These are phyloP conservation scores for Orbilia blumenaviensis DNA, from an alignment of 2,329 filamentous ascomycete genomes.

Conservation along the genomic window DNA sequence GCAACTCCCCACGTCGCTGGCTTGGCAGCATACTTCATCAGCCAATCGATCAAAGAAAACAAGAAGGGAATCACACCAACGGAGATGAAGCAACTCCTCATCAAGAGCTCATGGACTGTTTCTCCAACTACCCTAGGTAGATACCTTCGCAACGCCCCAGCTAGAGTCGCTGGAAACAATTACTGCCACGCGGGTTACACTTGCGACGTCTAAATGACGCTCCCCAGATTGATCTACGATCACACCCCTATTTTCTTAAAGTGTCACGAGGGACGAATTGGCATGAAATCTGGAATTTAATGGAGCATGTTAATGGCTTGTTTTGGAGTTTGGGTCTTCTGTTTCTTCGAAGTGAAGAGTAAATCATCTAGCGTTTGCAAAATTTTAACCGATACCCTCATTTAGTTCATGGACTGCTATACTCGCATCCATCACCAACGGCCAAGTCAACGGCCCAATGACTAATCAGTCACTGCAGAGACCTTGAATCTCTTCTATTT, in stretches of 20 bases:
- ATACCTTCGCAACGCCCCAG: background rate
- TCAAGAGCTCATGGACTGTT: background rate
- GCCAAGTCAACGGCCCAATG: background rate
- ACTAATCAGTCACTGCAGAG: background rate
- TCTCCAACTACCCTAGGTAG: background rate
- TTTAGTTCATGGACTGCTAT: background rate
- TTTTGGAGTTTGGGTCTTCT: background rate
- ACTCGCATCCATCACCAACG: background rate
- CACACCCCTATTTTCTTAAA: no score
- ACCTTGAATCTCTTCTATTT: background rate
- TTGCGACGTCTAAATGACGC: background rate
- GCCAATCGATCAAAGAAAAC: background rate
- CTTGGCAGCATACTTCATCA: constrained; percentile 70
- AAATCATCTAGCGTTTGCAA: background rate
- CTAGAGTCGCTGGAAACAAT: background rate
- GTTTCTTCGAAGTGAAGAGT: background rate
- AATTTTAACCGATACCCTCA: constrained; percentile 4
- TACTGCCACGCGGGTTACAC: background rate
- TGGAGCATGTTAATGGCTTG: background rate
- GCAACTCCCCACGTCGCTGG: constrained; percentile 74
- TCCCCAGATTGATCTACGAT: background rate
- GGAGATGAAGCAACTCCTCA: background rate
- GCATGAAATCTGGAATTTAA: background rate
- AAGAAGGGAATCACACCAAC: background rate
- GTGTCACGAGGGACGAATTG: background rate